These are phyloP conservation scores for Suhomyces wounanorum DNA, from an alignment of 1,139 yeast species.

Conservation along the genomic window DNA sequence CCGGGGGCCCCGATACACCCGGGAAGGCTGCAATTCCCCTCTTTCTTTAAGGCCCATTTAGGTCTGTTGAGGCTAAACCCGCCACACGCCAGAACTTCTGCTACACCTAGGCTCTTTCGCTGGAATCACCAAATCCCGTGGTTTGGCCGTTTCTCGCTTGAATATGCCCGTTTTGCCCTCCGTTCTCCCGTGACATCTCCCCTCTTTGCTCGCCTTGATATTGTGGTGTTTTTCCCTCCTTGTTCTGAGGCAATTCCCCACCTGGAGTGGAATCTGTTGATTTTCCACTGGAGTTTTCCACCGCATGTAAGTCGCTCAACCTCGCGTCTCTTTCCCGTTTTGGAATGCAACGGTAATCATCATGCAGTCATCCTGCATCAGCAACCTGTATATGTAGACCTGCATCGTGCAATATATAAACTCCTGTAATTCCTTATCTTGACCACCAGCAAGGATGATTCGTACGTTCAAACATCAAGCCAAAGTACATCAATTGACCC, in stretches of 20 bases:
- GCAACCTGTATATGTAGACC: neutral
- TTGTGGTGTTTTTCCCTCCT: no score
- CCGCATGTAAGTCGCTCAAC: neutral
- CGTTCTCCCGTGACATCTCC: no score
- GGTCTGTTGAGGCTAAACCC: neutral
- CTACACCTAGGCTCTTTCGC: no score
- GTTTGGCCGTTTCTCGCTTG: neutral
- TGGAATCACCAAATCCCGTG: no score
- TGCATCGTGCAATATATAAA: neutral
- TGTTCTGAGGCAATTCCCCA: neutral
- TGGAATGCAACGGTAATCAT: neutral
- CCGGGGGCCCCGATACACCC: neutral
- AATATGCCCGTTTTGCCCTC: no score
- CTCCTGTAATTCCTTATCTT: neutral
- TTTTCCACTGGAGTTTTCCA: neutral
- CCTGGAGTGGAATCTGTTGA: neutral
- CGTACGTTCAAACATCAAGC: neutral
- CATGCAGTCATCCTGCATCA: neutral
- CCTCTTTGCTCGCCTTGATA: no score
- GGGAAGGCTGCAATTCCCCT: neutral
- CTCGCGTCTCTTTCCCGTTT: neutral
- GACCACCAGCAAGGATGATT: conserved; percentile 1
- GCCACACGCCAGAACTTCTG: neutral
- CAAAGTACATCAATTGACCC: neutral
- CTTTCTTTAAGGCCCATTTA: neutral